A percentile compares a stretch with the other conserved stretches of the same genome.
phyloP scores from a whole-genome alignment of 1,139 yeast species.

The Saccharomyces hybrid region DNA sequence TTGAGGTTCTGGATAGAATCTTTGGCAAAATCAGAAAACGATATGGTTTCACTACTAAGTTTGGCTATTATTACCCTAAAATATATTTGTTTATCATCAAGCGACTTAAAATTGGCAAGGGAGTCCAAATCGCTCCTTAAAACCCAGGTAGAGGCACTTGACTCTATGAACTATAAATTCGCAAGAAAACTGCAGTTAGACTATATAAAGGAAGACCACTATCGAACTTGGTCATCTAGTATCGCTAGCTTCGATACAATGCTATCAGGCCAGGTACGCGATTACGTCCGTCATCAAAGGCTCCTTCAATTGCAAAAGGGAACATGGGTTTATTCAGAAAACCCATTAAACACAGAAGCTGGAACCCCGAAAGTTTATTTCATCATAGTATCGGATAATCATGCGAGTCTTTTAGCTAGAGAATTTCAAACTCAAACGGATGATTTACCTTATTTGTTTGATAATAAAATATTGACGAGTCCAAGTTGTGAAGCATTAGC shows the following conservation, averaged over 20 bases:
- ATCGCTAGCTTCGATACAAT: conserved; percentile 44
- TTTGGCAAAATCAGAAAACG: conserved; percentile 43
- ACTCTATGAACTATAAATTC: conserved; percentile 40
- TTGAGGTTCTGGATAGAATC: conserved; percentile 64
- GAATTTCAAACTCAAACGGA: conserved; percentile 46
- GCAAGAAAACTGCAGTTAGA: conserved; percentile 52
- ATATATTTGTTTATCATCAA: conserved; percentile 8
- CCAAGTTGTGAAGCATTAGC: conserved; percentile 35
- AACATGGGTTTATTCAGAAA: conserved; percentile 72
- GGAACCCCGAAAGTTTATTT: conserved; percentile 42
- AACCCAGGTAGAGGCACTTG: conserved; percentile 35
- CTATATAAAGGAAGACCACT: conserved; percentile 34
- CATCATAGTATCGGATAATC: conserved; percentile 64
- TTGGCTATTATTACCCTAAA: conserved; percentile 20
- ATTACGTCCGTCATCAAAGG: conserved; percentile 75
- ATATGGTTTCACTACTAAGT: conserved; percentile 29
- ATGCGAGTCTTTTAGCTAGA: conserved; percentile 53
- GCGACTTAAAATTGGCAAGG: conserved; percentile 2
- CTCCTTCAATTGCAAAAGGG: conserved; percentile 67
- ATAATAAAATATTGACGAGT: conserved; percentile 36
- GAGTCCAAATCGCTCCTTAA: conserved; percentile 1
- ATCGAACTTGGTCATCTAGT: conserved; percentile 33
- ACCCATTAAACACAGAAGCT: conserved; percentile 44
- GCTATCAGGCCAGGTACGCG: conserved; percentile 53
- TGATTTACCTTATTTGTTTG: conserved; percentile 51